Percentiles rank a stretch among this genome's conserved stretches.
Evolutionary conservation across 371 early-diverging fungal genomes (phyloP).

Genomic region (Gilbertella persicaria): DNA sequence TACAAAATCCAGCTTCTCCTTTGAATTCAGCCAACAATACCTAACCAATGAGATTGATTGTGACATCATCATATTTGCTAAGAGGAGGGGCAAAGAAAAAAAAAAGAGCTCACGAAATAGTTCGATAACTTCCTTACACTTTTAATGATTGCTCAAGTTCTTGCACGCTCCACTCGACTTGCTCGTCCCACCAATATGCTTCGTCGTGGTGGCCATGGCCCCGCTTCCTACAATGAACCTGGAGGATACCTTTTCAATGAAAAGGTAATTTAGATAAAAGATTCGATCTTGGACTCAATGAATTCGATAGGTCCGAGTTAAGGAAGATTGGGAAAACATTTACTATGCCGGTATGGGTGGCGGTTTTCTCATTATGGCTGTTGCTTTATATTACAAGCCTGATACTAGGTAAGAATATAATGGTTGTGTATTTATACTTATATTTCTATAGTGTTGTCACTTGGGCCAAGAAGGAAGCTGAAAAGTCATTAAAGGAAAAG

Average conservation of each 20-base stretch:
- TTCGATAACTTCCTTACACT: not conserved
- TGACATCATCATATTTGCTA: not conserved
- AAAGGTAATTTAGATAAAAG: slow-evolving; percentile 68
- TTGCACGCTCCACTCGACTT: slow-evolving; percentile 53
- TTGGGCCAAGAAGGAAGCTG: slow-evolving; percentile 57
- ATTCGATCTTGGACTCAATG: no score
- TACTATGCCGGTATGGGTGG: slow-evolving; percentile 65
- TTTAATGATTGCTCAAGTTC: slow-evolving; percentile 41
- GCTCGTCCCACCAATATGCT: slow-evolving; percentile 50
- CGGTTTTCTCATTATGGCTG: slow-evolving; percentile 52
- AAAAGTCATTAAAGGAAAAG: slow-evolving; percentile 55
- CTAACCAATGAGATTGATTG: no score
- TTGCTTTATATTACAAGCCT: slow-evolving; percentile 66
- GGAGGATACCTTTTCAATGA: slow-evolving; percentile 68
- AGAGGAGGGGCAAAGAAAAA: not conserved
- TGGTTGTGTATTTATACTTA: not conserved
- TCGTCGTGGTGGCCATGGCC: slow-evolving; percentile 58
- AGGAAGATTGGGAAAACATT: slow-evolving; percentile 71
- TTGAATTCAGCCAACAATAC: not conserved
- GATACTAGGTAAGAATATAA: slow-evolving; percentile 56
- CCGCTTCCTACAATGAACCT: slow-evolving; percentile 62
- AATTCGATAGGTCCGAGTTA: slow-evolving; percentile 61
- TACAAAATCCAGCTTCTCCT: not conserved
- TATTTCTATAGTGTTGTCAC: slow-evolving; percentile 35
- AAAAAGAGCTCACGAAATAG: not conserved